Conservation (phyloP, 1,284 basidiomycete species). For the Schizophyllum amplum region DNA sequence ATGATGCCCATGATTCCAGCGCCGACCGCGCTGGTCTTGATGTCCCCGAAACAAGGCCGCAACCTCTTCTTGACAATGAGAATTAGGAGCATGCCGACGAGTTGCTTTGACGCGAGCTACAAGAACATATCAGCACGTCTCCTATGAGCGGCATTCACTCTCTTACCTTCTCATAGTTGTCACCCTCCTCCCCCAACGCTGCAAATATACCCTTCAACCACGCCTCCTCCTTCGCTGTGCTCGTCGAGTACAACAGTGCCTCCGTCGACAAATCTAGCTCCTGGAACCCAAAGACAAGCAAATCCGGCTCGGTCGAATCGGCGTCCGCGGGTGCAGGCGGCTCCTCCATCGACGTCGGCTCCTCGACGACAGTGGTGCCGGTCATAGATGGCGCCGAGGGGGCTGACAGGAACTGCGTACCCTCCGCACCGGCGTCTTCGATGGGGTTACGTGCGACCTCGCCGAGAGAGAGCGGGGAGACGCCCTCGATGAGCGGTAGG, state of each 20-base stretch:
- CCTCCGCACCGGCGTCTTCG: conserved; percentile 15
- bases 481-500: conserved; percentile 16
- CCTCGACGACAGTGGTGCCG: not conserved
- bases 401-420: not conserved
- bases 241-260: conserved; percentile 59
- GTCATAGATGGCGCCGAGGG: not conserved
- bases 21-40: conserved; percentile 44
- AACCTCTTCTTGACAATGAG: conserved; percentile 52
- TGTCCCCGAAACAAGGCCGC: conserved; percentile 39
- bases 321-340: conserved; percentile 16
- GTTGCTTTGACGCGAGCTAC: conserved; percentile 64
- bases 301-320: conserved; percentile 41
- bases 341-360: not conserved
- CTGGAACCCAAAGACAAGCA: conserved; percentile 67
- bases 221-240: conserved; percentile 54
- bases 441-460: conserved; percentile 20
- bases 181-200: conserved; percentile 57
- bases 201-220: conserved; percentile 61
- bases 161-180: conserved; percentile 55
- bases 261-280: conserved; percentile 71
- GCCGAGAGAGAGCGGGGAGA: conserved; percentile 20
- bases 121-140: not conserved
- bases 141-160: not conserved
- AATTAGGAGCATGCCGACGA: conserved; percentile 70
- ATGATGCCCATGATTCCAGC: conserved; percentile 69